A percentile compares a stretch with the other conserved stretches of the same genome.
Conservation (phyloP, 2,329 filamentous ascomycete species). For the Calonectria pauciramosa region DNA sequence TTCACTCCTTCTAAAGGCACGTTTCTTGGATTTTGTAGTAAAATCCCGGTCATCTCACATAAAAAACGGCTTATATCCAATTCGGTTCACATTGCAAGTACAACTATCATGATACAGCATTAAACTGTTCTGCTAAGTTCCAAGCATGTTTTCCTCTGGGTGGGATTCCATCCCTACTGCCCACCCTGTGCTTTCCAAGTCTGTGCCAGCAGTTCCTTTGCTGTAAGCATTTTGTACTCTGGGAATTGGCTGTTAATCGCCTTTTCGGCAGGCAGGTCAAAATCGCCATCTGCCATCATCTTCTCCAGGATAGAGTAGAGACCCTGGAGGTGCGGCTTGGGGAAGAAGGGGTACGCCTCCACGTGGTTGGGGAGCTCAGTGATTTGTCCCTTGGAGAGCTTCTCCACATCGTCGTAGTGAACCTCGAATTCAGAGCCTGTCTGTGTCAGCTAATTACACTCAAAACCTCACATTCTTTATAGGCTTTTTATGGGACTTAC, state of each 20-base stretch:
- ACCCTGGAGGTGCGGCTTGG: conserved; percentile 10
- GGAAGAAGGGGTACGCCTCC: conserved; percentile 2
- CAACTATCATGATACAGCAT: neutral
- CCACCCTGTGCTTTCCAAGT: conserved; percentile 3
- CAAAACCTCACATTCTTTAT: too few relatives aligned
- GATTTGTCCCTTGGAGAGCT: conserved; percentile 2
- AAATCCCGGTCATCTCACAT: neutral
- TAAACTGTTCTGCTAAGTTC: neutral
- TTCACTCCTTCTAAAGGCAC: neutral
- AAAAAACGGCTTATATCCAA: neutral
- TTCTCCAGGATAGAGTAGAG: neutral
- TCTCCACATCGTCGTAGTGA: neutral
- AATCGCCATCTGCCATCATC: neutral
- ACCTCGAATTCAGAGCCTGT: conserved; percentile 11
- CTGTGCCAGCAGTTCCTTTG: neutral
- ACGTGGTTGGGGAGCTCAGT: conserved; percentile 18
- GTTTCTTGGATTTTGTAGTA: neutral
- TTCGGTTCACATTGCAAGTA: neutral
- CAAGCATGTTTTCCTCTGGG: neutral
- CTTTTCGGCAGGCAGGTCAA: conserved; percentile 12
- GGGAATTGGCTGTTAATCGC: conserved; percentile 2
- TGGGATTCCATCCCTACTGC: neutral
- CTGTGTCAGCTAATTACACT: neutral
- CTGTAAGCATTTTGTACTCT: conserved; percentile 9
- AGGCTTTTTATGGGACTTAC: conserved; percentile 25